Conservation (phyloP, 805 yeast genomes). For the Saccharomycopsis sp. region DNA sequence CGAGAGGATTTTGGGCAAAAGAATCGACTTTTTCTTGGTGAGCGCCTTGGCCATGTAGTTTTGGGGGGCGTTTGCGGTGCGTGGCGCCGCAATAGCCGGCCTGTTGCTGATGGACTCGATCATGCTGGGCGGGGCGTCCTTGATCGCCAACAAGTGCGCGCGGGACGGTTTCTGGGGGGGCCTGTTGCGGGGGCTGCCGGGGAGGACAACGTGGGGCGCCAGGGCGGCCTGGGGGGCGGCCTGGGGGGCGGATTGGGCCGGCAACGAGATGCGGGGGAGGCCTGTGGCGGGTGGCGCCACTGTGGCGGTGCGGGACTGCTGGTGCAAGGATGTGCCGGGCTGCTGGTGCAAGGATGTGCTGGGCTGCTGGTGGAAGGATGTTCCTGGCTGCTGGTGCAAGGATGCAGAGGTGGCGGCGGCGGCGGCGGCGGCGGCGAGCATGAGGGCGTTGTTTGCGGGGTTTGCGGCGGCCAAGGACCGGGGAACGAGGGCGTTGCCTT, state of each 20-base stretch:
- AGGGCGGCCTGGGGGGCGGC: no score
- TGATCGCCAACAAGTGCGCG: neutral
- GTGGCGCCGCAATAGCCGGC: neutral
- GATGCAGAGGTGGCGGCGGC: neutral
- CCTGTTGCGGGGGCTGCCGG: no score
- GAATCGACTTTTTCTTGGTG: neutral
- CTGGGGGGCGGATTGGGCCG: no score
- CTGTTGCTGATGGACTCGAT: neutral
- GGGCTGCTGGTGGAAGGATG: no score
- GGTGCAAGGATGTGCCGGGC: no score
- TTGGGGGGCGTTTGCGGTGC: neutral
- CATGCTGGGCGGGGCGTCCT: neutral
- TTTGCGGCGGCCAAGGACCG: neutral
- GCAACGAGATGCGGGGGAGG: no score
- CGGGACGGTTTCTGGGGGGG: no score
- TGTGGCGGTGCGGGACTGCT: neutral
- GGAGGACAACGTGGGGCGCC: no score
- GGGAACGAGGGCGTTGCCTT: neutral
- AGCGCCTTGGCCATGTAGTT: neutral
- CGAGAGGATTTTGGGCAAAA: constrained; percentile 1
- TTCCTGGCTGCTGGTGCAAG: neutral
- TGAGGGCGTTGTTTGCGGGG: neutral
- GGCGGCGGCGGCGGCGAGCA: neutral
- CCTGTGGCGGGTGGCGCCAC: neutral
- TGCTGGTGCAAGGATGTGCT: no score